Percentiles rank a stretch among this genome's conserved stretches.
These are phyloP conservation scores for Neurospora cerealis DNA, from an alignment of 495 filamentous ascomycete species.

Conservation along the genomic window DNA sequence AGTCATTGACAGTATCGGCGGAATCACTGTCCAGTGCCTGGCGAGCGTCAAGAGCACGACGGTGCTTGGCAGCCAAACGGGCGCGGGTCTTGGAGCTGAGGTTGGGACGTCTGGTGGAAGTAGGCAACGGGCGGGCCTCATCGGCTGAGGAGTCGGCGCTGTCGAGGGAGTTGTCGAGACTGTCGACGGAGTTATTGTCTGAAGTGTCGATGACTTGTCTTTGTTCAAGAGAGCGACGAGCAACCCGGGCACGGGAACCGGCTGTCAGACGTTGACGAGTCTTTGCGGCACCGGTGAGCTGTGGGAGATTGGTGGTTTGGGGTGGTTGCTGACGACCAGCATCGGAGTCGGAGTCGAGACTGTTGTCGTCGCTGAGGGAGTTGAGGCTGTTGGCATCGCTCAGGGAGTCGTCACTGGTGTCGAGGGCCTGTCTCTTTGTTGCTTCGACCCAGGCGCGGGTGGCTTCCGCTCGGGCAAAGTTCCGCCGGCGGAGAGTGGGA, in stretches of 20 bases:
- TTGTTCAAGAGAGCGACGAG: not conserved
- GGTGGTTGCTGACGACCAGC: not conserved
- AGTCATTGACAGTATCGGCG: not conserved
- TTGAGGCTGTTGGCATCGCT: not conserved
- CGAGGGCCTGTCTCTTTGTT: not conserved
- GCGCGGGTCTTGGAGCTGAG: not conserved
- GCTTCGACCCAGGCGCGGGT: slow-evolving; percentile 4
- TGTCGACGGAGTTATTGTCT: not conserved
- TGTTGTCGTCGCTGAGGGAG: not conserved
- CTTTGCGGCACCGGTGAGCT: not conserved
- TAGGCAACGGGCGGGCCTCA: not conserved
- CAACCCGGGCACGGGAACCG: not conserved
- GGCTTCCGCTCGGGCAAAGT: slow-evolving; percentile 8
- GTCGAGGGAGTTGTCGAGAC: not conserved
- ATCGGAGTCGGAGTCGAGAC: not conserved
- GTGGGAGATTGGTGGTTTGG: not conserved
- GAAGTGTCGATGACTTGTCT: not conserved
- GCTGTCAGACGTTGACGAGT: not conserved
- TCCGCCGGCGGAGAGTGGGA: slow-evolving; percentile 9
- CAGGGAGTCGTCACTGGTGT: not conserved
- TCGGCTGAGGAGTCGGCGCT: not conserved
- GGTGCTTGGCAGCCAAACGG: not conserved
- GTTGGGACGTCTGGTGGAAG: not conserved
- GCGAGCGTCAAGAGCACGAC: not conserved
- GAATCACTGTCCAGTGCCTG: not conserved